Evolutionary conservation across 2,329 filamentous ascomycete genomes (phyloP).

Genomic region (Arthrobotrys musiformis): DNA sequence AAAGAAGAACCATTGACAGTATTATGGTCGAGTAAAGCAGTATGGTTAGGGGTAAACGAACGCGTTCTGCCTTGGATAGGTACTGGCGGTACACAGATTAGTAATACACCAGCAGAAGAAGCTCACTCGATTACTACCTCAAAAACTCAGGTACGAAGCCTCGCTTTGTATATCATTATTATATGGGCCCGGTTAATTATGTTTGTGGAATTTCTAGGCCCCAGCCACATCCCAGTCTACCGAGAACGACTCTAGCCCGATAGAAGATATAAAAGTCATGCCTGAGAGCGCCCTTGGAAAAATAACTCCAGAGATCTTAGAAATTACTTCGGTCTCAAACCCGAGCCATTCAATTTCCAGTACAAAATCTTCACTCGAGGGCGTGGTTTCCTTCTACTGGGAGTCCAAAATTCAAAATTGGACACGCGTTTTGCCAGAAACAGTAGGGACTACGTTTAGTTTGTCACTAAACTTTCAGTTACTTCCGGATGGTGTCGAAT

Average conservation of each 20-base stretch:
- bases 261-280: too few species aligned
- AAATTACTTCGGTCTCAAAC: background rate
- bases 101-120: background rate
- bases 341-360: background rate
- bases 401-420: background rate
- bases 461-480: conserved; percentile 8
- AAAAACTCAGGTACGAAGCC: background rate
- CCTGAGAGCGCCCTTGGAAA: too few species aligned
- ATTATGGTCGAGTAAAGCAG: conserved; percentile 10
- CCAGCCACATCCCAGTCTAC: background rate
- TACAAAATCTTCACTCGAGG: background rate
- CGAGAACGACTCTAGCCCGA: background rate
- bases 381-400: conserved; percentile 19
- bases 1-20: background rate
- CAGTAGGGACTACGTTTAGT: background rate
- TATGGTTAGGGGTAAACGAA: conserved; percentile 23
- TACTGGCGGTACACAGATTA: background rate
- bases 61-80: conserved; percentile 29
- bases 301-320: too few species aligned
- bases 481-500: conserved; percentile 14
- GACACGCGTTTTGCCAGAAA: conserved; percentile 9
- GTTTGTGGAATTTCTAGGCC: background rate
- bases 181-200: background rate
- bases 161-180: background rate
- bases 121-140: background rate